Base-by-base conservation (phyloP, 2,329 filamentous ascomycete genomes). In the Aspergillus quadricinctus region DNA sequence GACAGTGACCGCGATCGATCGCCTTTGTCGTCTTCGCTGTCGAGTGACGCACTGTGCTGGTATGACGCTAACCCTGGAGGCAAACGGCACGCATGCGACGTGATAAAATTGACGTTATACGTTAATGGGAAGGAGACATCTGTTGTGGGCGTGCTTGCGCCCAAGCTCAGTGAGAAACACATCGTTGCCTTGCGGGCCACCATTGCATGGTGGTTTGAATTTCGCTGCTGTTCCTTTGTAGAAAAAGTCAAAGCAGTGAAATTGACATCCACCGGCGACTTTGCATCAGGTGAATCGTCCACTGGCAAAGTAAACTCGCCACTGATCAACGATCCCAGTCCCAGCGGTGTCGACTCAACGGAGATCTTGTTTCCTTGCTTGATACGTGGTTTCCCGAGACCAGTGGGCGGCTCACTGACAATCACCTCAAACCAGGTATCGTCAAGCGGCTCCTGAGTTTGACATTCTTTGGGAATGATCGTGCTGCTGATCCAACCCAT, bases 401-500 rank as follows among this genome's bases (percentile, higher is more conserved):
- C 56, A 17, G 55, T 48, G 6, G 59, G 63, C 4, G 70, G 60
- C 5, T 72, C 66, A 35, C 73, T 70, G 37, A 74, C 74, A 21
- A 72, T 69, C 8, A 82, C 67, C 35, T 80, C 75, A 49, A 82
- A 70, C 82, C 82, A 84, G 4, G 79, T 77, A 50, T 79, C 74
- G 6, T 65, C 56, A 11, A 75, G 61, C 1, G 58, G 52, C 10
- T 67, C 57, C 11, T 57, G 53, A 1, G 67, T 69, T 46, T 58
- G 54, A 23, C 66, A 59, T 40, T 73, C 69, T 9, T 69, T 66
- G 2, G 80, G 79, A 3, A 78, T 61, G 28, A 73, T 67, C 8
- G 70, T 56, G 21, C 77, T 71, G 8, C 73, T 74, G 4, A 83
- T 72, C 82, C 82, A 85, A 6, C 81, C 81, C 79, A 83, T 81